These are phyloP conservation scores for Cryptosporidium canis DNA, from an alignment of 169 alveolate species.

Conservation along the genomic window DNA sequence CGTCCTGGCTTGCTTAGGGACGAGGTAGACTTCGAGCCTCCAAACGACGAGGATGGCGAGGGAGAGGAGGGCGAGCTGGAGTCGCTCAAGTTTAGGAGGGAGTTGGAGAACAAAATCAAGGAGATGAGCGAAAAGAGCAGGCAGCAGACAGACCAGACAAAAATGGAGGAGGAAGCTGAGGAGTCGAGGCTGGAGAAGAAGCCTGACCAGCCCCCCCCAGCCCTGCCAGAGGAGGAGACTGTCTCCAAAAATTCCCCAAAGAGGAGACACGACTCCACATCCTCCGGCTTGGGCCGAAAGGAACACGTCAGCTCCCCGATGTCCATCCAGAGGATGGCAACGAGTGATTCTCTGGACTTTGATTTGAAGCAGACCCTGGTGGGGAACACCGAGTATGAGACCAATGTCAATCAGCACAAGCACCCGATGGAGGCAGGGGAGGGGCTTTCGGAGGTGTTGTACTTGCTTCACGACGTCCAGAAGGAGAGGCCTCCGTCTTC, in stretches of 20 bases:
- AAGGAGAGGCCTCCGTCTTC: constrained; percentile 56
- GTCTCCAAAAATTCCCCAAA: neutral
- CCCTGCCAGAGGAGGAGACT: neutral
- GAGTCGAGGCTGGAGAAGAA: neutral
- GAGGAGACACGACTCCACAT: neutral
- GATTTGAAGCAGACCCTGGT: constrained; percentile 36
- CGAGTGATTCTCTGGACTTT: neutral
- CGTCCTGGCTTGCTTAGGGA: neutral
- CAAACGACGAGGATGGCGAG: neutral
- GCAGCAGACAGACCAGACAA: neutral
- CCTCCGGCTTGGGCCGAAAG: constrained; percentile 3
- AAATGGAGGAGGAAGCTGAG: neutral
- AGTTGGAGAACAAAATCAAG: constrained; percentile 3
- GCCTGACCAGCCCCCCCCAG: neutral
- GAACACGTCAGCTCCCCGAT: constrained; percentile 24
- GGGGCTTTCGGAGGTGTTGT: neutral
- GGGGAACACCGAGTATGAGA: constrained; percentile 29
- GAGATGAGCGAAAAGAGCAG: constrained; percentile 9
- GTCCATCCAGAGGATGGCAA: neutral
- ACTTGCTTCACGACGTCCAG: constrained; percentile 50
- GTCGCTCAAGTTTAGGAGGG: neutral
- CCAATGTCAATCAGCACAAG: constrained; percentile 23
- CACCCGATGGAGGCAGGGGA: constrained; percentile 1
- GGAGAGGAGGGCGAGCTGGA: neutral
- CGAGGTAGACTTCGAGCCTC: neutral